phyloP scores from a whole-genome alignment of 1,284 basidiomycete genomes.

The Melampsora occidentalis region DNA sequence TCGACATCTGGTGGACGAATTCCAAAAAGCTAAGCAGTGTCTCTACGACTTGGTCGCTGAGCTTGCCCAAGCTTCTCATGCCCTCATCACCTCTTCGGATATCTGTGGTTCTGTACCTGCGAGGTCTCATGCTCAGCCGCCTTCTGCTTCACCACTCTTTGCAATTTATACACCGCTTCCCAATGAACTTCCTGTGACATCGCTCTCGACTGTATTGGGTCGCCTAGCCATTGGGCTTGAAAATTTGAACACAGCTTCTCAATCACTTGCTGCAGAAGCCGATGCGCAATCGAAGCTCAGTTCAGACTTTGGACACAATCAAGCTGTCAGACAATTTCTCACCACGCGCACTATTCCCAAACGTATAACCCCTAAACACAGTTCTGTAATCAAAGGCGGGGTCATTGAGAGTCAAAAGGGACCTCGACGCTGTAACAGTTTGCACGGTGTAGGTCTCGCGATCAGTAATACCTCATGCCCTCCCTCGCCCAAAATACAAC shows the following conservation, averaged over 20 bases:
- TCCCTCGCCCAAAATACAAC: slow-evolving; percentile 9
- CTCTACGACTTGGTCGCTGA: slow-evolving; percentile 29
- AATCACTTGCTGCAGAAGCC: slow-evolving; percentile 7
- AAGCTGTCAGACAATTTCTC: neutral
- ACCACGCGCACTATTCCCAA: neutral
- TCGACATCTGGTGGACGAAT: slow-evolving; percentile 27
- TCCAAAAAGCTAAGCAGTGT: slow-evolving; percentile 20
- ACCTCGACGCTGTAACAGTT: neutral
- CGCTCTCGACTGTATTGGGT: neutral
- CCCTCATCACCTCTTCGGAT: neutral
- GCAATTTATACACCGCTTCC: neutral
- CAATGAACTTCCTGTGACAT: neutral
- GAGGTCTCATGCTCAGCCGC: slow-evolving; percentile 33
- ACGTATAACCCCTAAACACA: neutral
- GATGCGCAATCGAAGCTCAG: neutral
- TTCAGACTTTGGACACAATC: neutral
- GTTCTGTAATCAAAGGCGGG: neutral
- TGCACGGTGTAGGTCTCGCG: neutral
- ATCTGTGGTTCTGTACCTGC: neutral
- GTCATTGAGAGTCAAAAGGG: neutral
- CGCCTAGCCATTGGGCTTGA: slow-evolving; percentile 5
- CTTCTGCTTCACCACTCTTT: slow-evolving; percentile 37
- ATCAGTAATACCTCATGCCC: slow-evolving; percentile 3
- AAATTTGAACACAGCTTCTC: slow-evolving; percentile 1
- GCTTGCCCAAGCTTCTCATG: slow-evolving; percentile 25